phyloP scores from a whole-genome alignment of 2,329 filamentous ascomycete species.

The Exophiala sp. region DNA sequence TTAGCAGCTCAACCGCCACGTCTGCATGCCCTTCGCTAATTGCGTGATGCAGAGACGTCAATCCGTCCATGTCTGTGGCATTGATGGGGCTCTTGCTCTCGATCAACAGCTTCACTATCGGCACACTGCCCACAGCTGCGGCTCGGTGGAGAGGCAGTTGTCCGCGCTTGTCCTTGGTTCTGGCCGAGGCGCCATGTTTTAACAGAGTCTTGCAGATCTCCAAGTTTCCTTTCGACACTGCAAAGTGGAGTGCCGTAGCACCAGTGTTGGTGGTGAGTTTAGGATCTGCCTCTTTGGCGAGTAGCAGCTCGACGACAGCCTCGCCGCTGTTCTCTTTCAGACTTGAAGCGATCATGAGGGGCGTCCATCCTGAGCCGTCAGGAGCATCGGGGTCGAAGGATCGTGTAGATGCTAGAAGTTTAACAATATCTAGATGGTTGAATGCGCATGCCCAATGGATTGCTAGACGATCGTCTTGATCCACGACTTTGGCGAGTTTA shows the following conservation, averaged over 20 bases:
- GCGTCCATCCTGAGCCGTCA: constrained; percentile 47
- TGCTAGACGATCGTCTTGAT: constrained; percentile 82
- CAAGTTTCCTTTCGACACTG: constrained; percentile 81
- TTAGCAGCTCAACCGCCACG: constrained; percentile 73
- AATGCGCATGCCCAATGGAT: constrained; percentile 92
- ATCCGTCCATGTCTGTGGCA: constrained; percentile 72
- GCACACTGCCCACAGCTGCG: constrained; percentile 81
- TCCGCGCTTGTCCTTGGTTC: constrained; percentile 77
- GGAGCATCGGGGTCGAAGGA: constrained; percentile 28
- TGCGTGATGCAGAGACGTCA: constrained; percentile 81
- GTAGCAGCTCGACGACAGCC: constrained; percentile 40
- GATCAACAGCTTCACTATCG: constrained; percentile 74
- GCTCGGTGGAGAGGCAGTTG: constrained; percentile 88
- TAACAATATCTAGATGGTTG: constrained; percentile 69
- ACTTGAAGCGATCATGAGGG: constrained; percentile 47
- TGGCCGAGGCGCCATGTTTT: constrained; percentile 65
- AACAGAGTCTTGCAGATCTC: constrained; percentile 75
- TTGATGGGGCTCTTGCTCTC: constrained; percentile 72
- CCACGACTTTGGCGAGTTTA: constrained; percentile 64
- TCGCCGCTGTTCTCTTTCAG: constrained; percentile 44
- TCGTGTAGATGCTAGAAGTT: constrained; percentile 48
- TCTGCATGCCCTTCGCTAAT: constrained; percentile 61
- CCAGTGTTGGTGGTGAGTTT: constrained; percentile 40
- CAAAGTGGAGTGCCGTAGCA: constrained; percentile 83
- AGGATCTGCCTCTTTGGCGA: constrained; percentile 45